Conservation (phyloP, 1,284 basidiomycete species). For the Microbotryomycetes sp. region DNA sequence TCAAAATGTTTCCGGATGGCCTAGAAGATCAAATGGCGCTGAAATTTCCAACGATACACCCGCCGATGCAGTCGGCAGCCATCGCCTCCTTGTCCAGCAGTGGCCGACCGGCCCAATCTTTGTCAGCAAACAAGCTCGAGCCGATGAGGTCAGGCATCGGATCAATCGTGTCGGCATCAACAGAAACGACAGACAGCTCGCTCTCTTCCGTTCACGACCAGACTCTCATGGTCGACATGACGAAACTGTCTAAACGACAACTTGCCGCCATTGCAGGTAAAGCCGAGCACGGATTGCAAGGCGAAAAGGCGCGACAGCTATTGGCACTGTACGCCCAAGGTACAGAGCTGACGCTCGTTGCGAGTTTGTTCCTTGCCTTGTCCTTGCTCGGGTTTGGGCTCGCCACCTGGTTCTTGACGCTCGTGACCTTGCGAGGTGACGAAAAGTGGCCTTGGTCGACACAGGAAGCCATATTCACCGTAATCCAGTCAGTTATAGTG, state of each 20-base stretch:
- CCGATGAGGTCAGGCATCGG: neutral
- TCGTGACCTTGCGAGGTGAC: neutral
- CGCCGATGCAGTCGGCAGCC: too few species aligned
- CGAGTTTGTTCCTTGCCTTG: neutral
- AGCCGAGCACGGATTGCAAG: neutral
- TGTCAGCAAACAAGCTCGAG: neutral
- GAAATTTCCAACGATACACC: too few species aligned
- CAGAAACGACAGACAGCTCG: neutral
- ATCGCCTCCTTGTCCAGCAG: too few species aligned
- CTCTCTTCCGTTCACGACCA: neutral
- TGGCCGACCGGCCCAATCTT: too few species aligned
- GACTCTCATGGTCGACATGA: neutral
- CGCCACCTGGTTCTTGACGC: neutral
- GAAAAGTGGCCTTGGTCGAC: neutral
- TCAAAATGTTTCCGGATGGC: neutral
- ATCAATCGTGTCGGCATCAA: neutral
- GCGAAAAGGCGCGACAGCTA: neutral
- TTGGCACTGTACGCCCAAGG: neutral
- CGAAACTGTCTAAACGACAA: neutral
- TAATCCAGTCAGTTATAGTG: neutral
- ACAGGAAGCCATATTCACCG: neutral
- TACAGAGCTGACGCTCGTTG: neutral
- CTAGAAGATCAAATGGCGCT: too few species aligned
- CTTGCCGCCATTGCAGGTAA: neutral
- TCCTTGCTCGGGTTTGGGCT: neutral